Evolutionary conservation across 2,329 filamentous ascomycete species (phyloP).

Genomic region (Magnaporthales sp.): DNA sequence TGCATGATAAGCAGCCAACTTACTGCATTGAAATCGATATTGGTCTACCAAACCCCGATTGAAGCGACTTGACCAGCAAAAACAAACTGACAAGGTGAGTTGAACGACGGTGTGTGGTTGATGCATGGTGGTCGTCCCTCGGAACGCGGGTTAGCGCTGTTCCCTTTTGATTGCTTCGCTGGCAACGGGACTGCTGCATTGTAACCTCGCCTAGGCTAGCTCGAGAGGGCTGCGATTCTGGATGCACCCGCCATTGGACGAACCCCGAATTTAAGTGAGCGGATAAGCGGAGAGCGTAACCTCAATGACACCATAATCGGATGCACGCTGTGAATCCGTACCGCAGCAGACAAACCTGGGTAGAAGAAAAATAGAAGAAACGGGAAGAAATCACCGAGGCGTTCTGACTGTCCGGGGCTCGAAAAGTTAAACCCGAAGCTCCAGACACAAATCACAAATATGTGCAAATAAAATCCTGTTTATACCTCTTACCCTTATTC

Average conservation of each 20-base stretch:
- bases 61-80: too few species aligned
- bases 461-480: background rate
- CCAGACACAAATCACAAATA: background rate
- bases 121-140: background rate
- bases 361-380: background rate
- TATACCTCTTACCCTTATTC: background rate
- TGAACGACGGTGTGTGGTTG: too few species aligned
- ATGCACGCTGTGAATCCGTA: background rate
- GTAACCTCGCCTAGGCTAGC: background rate
- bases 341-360: background rate
- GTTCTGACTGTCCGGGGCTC: background rate
- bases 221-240: background rate
- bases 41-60: too few species aligned
- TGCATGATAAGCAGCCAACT: too few species aligned
- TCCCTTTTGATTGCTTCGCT: background rate
- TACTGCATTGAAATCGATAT: too few species aligned
- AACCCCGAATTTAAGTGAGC: background rate
- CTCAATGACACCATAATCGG: background rate
- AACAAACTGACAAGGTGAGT: too few species aligned
- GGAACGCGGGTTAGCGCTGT: background rate
- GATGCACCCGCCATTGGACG: background rate
- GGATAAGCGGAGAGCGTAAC: background rate
- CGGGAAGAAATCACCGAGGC: background rate
- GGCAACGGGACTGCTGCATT: background rate
- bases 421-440: background rate